Conservation (phyloP, 1,139 yeast genomes). For the Candida sanyaensis region DNA sequence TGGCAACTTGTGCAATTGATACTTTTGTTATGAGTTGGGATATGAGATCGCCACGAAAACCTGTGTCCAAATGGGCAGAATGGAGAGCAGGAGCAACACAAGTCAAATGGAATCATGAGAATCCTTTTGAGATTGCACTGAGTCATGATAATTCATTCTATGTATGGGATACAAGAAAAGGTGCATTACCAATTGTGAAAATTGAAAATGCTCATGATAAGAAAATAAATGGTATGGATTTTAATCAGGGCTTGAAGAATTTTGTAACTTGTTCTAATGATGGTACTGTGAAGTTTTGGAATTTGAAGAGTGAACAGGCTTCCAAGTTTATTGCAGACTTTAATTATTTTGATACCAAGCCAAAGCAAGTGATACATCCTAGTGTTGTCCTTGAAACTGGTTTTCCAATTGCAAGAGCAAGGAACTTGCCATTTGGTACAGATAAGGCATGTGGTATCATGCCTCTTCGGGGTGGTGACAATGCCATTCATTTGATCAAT, state of each 20-base stretch:
- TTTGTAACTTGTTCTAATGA: slow-evolving; percentile 87
- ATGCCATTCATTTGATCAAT: slow-evolving; percentile 69
- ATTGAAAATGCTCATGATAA: slow-evolving; percentile 71
- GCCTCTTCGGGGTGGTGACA: slow-evolving; percentile 87
- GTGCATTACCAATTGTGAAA: slow-evolving; percentile 70
- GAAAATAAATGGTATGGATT: slow-evolving; percentile 87
- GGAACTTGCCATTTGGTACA: slow-evolving; percentile 85
- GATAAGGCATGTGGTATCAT: slow-evolving; percentile 78
- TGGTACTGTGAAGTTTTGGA: slow-evolving; percentile 86
- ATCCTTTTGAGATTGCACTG: slow-evolving; percentile 78
- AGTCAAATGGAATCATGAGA: slow-evolving; percentile 86
- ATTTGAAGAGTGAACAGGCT: slow-evolving; percentile 41
- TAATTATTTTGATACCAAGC: slow-evolving; percentile 25
- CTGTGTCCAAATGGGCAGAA: slow-evolving; percentile 80
- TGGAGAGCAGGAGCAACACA: slow-evolving; percentile 96
- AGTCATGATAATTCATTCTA: slow-evolving; percentile 80
- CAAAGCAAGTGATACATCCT: slow-evolving; percentile 32
- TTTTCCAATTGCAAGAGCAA: slow-evolving; percentile 86
- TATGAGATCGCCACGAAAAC: slow-evolving; percentile 71
- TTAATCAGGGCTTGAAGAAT: slow-evolving; percentile 59
- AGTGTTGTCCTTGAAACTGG: slow-evolving; percentile 64
- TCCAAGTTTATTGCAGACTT: slow-evolving; percentile 18
- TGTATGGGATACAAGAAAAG: slow-evolving; percentile 87
- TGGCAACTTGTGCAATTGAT: slow-evolving; percentile 93
- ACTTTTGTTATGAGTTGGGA: slow-evolving; percentile 91